Evolutionary conservation across 2,329 filamentous ascomycete genomes (phyloP).

Genomic region (Sporothrix sp.): DNA sequence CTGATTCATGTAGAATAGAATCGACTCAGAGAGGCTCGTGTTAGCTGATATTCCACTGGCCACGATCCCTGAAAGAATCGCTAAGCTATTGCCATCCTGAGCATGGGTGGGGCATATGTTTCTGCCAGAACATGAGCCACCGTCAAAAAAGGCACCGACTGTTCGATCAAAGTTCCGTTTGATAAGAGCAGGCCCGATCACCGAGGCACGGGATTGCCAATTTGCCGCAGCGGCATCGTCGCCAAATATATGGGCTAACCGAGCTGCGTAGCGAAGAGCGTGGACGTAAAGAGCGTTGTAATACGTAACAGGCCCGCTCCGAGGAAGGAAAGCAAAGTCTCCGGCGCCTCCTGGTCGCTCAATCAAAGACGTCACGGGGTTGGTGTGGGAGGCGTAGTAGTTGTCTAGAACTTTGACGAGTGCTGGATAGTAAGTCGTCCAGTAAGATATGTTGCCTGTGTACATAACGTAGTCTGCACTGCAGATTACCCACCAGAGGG

Average conservation of each 20-base stretch:
- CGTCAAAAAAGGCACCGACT: conserved; percentile 38
- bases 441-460: conserved; percentile 35
- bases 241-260: conserved; percentile 29
- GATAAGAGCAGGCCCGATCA: conserved; percentile 28
- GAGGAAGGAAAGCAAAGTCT: conserved; percentile 41
- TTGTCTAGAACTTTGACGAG: conserved; percentile 33
- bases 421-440: conserved; percentile 31
- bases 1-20: conserved; percentile 31
- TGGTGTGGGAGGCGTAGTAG: conserved; percentile 36
- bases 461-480: conserved; percentile 41
- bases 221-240: conserved; percentile 26
- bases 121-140: conserved; percentile 22
- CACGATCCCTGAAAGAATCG: conserved; percentile 31
- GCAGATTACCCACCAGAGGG: conserved; percentile 42
- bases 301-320: conserved; percentile 39
- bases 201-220: conserved; percentile 31
- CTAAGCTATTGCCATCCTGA: conserved; percentile 42
- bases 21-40: conserved; percentile 22
- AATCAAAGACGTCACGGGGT: conserved; percentile 29
- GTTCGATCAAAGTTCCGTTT: conserved; percentile 32
- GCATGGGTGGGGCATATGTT: conserved; percentile 31
- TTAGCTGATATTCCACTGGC: conserved; percentile 19
- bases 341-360: conserved; percentile 36
- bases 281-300: conserved; percentile 43
- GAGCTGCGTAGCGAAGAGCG: conserved; percentile 34